A percentile compares a stretch with the other conserved stretches of the same genome.
These are phyloP conservation scores for Ammopiptanthus mongolicus DNA, from an alignment of 306 rosid species.

Conservation along the genomic window DNA sequence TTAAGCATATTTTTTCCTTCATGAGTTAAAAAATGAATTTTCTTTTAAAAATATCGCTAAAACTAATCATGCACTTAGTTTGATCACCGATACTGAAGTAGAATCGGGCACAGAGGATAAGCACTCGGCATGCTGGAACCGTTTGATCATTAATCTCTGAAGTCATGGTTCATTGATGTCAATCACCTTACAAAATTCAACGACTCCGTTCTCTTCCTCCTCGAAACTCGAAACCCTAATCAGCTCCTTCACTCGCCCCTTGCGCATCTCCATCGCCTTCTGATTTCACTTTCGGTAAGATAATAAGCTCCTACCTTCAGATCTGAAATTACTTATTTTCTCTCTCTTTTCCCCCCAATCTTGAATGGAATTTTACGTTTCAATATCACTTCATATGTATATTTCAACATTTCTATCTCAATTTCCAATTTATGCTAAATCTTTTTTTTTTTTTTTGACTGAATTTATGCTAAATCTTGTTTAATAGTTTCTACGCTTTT, in stretches of 20 bases:
- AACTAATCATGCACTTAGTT: not conserved
- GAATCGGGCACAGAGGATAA: not conserved
- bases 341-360: not conserved
- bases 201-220: conserved; percentile 18
- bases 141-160: conserved; percentile 13
- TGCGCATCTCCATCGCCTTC: conserved; percentile 8
- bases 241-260: conserved; percentile 18
- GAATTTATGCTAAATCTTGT: not conserved
- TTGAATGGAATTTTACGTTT: not conserved
- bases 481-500: not conserved
- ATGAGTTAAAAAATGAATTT: too few relatives aligned
- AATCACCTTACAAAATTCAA: conserved; percentile 19
- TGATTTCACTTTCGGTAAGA: conserved; percentile 34
- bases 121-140: not conserved
- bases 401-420: not conserved
- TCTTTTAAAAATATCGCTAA: too few relatives aligned
- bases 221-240: conserved; percentile 55
- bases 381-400: not conserved
- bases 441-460: too few relatives aligned
- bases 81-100: not conserved
- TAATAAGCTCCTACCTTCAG: conserved; percentile 12
- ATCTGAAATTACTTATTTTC: conserved; percentile 22
- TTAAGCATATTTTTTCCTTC: too few relatives aligned
- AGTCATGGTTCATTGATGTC: not conserved
- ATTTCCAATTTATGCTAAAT: not conserved